phyloP scores from a whole-genome alignment of 495 filamentous ascomycete genomes.

The Chaetomium fimeti region DNA sequence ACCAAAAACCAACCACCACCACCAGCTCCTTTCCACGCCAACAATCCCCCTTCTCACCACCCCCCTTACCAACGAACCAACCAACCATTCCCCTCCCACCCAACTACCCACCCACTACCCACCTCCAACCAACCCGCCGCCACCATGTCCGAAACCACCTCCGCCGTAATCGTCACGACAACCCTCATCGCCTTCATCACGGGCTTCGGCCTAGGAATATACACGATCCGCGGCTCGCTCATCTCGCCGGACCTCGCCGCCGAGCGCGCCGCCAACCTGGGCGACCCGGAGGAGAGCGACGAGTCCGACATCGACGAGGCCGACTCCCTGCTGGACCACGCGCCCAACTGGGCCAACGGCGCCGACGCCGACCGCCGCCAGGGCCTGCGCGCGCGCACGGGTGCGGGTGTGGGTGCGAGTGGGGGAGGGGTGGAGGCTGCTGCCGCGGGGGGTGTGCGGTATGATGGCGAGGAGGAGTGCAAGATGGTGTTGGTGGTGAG shows the following conservation, averaged over 20 bases:
- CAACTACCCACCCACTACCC: not conserved
- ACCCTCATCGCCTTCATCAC: slow-evolving; percentile 60
- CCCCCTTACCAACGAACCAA: too few relatives aligned
- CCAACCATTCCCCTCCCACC: too few relatives aligned
- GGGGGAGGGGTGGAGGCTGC: not conserved
- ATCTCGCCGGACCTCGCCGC: slow-evolving; percentile 44
- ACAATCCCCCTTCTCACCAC: too few relatives aligned
- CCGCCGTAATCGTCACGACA: slow-evolving; percentile 56
- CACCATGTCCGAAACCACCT: slow-evolving; percentile 15
- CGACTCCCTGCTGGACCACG: slow-evolving; percentile 55
- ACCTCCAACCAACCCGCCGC: not conserved
- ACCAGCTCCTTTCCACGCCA: too few relatives aligned
- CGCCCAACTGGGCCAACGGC: slow-evolving; percentile 58
- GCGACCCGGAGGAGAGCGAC: slow-evolving; percentile 51
- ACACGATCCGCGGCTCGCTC: slow-evolving; percentile 51
- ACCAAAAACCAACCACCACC: too few relatives aligned
- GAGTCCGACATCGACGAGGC: slow-evolving; percentile 54
- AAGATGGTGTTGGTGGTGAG: slow-evolving; percentile 91
- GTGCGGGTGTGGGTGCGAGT: slow-evolving; percentile 13
- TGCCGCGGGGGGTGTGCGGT: slow-evolving; percentile 32
- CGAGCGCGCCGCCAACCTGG: slow-evolving; percentile 35
- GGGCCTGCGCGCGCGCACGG: slow-evolving; percentile 40
- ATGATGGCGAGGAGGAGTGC: slow-evolving; percentile 70
- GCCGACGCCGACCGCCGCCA: slow-evolving; percentile 49
- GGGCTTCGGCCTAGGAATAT: slow-evolving; percentile 60